phyloP scores from a whole-genome alignment of 768 basidiomycete species.

The Tremella fuciformis region DNA sequence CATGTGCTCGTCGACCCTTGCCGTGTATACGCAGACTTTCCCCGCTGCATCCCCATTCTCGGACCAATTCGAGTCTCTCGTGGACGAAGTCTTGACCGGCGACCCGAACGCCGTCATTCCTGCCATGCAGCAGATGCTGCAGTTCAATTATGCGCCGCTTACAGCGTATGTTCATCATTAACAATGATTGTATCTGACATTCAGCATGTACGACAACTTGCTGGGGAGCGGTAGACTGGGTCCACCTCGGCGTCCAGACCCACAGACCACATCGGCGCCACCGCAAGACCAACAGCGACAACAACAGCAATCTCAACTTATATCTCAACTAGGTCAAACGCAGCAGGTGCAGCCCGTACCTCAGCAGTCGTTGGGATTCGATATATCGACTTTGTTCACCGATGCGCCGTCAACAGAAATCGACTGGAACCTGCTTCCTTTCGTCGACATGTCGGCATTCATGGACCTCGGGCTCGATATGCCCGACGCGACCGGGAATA shows the following conservation, averaged over 20 bases:
- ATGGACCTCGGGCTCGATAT: no score
- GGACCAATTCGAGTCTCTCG: slow-evolving; percentile 15
- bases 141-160: neutral
- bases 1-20: slow-evolving; percentile 18
- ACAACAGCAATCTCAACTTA: no score
- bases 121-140: slow-evolving; percentile 4
- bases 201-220: no score
- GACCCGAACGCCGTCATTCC: neutral
- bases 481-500: no score
- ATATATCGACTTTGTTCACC: neutral
- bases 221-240: no score
- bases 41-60: slow-evolving; percentile 20
- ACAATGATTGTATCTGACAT: no score
- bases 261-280: no score
- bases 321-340: neutral
- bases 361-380: neutral
- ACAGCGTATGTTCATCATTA: neutral
- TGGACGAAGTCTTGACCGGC: slow-evolving; percentile 1
- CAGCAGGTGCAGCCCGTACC: neutral
- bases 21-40: slow-evolving; percentile 21
- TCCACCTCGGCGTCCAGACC: no score
- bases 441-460: no score
- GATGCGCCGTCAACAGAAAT: no score
- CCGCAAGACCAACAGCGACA: no score
- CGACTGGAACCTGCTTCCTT: no score